Conservation (phyloP, 1,139 yeast species). For the Blastobotrys illinoisensis region DNA sequence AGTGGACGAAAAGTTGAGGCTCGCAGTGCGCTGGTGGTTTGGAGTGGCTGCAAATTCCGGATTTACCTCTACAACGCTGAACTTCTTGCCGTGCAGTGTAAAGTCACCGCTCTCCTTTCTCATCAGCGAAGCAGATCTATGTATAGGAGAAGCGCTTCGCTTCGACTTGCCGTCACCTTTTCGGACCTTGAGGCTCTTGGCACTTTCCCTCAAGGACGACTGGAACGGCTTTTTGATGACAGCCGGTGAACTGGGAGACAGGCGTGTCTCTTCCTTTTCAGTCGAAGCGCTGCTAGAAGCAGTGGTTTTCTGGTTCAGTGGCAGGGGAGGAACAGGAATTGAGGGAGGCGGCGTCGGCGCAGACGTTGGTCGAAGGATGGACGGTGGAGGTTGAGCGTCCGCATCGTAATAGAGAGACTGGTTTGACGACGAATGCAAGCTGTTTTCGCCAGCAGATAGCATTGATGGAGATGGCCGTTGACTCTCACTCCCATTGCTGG, state of each 20-base stretch:
- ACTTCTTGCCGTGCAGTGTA: constrained; percentile 31
- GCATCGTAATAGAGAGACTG: constrained; percentile 5
- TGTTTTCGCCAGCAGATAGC: not conserved
- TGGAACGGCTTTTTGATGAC: constrained; percentile 13
- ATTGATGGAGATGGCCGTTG: not conserved
- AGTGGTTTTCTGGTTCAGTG: not conserved
- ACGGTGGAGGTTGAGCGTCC: not conserved
- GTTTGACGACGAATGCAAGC: constrained; percentile 2
- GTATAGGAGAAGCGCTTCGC: constrained; percentile 6
- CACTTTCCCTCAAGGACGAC: constrained; percentile 11
- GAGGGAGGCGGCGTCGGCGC: not conserved
- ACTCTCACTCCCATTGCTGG: not conserved
- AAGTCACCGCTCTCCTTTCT: constrained; percentile 28
- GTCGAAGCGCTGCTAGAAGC: not conserved
- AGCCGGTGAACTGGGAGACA: not conserved
- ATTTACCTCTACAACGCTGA: constrained; percentile 32
- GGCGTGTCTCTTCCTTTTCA: not conserved
- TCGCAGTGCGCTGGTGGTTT: constrained; percentile 19
- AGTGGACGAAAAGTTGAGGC: constrained; percentile 2
- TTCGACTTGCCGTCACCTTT: constrained; percentile 1
- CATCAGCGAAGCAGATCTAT: constrained; percentile 26
- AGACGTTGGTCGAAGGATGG: not conserved
- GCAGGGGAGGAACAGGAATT: not conserved
- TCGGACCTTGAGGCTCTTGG: constrained; percentile 7
- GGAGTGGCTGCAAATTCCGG: constrained; percentile 30